These are phyloP conservation scores for Coleophoma eucalyptorum DNA, from an alignment of 2,329 filamentous ascomycete species.

Conservation along the genomic window DNA sequence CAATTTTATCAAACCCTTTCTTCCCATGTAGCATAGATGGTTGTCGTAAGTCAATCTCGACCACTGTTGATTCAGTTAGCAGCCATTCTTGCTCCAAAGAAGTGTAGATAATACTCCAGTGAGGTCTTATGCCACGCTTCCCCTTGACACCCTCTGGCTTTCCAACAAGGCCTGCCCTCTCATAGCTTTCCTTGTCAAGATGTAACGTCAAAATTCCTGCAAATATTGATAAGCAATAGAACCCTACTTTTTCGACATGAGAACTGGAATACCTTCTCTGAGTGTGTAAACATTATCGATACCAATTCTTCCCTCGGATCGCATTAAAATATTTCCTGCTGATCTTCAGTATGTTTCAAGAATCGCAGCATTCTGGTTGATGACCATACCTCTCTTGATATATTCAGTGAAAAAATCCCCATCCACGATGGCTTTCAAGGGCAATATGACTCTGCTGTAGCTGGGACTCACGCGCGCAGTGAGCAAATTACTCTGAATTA, in stretches of 20 bases:
- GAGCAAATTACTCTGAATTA: constrained; percentile 49
- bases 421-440: constrained; percentile 66
- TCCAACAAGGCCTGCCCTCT: constrained; percentile 76
- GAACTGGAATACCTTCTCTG: constrained; percentile 50
- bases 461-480: constrained; percentile 32
- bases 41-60: constrained; percentile 71
- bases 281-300: constrained; percentile 72
- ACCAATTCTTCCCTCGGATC: constrained; percentile 71
- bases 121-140: constrained; percentile 55
- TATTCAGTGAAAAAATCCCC: constrained; percentile 79
- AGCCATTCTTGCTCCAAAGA: background rate
- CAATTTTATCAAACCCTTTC: constrained; percentile 73
- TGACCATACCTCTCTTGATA: constrained; percentile 57
- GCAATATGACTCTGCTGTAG: constrained; percentile 71
- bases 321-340: constrained; percentile 73
- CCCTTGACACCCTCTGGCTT: constrained; percentile 59
- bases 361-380: background rate
- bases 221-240: background rate
- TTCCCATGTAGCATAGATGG: constrained; percentile 80
- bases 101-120: constrained; percentile 59
- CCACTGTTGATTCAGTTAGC: constrained; percentile 46
- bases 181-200: constrained; percentile 77
- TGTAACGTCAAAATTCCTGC: constrained; percentile 70
- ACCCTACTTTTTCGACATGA: background rate
- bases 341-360: background rate